Evolutionary conservation across 768 basidiomycete species (phyloP).

Genomic region (Leucosporidium scottii): DNA sequence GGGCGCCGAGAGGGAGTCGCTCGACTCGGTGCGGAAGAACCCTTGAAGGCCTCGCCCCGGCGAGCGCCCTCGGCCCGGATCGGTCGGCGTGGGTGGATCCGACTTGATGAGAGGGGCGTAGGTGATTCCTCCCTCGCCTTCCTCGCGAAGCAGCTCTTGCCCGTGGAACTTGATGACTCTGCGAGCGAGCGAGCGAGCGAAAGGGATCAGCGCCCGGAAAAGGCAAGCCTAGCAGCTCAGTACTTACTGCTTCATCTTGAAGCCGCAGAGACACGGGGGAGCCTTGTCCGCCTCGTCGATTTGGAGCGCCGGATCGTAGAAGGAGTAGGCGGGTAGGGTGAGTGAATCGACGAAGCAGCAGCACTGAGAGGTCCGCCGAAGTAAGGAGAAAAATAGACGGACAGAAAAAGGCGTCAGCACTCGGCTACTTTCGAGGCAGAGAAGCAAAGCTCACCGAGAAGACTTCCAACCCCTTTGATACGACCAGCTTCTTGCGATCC

Average conservation of each 20-base stretch:
- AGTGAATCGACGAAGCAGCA: constrained; percentile 33
- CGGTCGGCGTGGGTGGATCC: not conserved
- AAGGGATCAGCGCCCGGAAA: no score
- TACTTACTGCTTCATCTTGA: no score
- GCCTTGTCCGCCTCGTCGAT: not conserved
- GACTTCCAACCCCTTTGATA: constrained; percentile 24
- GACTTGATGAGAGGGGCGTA: not conserved
- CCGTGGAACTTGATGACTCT: not conserved
- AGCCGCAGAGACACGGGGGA: constrained; percentile 1
- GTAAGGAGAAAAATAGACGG: not conserved
- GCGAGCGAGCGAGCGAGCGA: not conserved
- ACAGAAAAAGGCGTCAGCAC: no score
- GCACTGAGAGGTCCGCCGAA: constrained; percentile 7
- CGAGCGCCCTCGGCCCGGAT: no score
- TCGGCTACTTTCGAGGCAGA: no score
- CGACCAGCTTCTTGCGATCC: constrained; percentile 8
- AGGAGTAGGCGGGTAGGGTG: constrained; percentile 28
- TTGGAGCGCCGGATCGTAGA: constrained; percentile 19
- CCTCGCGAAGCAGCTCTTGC: not conserved
- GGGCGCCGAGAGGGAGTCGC: no score
- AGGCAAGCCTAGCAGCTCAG: no score
- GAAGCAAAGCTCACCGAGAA: constrained; percentile 12
- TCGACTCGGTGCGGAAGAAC: no score
- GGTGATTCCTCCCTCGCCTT: not conserved
- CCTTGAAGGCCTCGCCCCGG: no score